phyloP scores from a whole-genome alignment of 768 basidiomycete genomes.

The Amanita thiersii region DNA sequence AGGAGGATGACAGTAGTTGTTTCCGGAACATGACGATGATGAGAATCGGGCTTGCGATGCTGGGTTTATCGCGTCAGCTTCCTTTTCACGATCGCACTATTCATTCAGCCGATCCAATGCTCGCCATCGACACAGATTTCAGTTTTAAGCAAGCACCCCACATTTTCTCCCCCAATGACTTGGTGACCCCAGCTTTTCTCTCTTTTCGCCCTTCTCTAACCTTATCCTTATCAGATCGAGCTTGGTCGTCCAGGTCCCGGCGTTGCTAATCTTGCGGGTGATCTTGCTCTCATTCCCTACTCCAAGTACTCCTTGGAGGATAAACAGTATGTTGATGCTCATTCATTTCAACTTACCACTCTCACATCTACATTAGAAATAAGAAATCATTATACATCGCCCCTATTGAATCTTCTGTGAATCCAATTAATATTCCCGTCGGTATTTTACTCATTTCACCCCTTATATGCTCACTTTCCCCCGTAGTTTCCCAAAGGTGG shows the following conservation, averaged over 20 bases:
- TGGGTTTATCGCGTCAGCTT: conserved; percentile 49
- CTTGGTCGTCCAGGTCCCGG: conserved; percentile 61
- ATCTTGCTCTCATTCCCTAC: conserved; percentile 58
- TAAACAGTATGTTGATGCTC: conserved; percentile 49
- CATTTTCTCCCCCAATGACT: conserved; percentile 62
- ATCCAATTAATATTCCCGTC: conserved; percentile 48
- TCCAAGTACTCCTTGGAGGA: conserved; percentile 66
- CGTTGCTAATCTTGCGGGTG: conserved; percentile 58
- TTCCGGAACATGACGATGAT: conserved; percentile 19
- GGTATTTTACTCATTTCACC: conserved; percentile 12
- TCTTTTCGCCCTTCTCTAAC: not conserved
- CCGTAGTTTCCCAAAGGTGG: conserved; percentile 54
- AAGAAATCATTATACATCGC: conserved; percentile 59
- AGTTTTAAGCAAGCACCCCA: conserved; percentile 49
- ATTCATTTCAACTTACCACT: not conserved
- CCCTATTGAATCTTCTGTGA: conserved; percentile 41
- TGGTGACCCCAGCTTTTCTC: conserved; percentile 24
- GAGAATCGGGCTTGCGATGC: conserved; percentile 45
- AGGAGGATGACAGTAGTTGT: not conserved
- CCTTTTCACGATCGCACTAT: conserved; percentile 28
- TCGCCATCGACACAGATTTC: conserved; percentile 31
- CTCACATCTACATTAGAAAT: conserved; percentile 36
- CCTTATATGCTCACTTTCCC: not conserved
- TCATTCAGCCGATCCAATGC: conserved; percentile 16
- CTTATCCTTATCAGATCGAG: conserved; percentile 27